Evolutionary conservation across 345 rosid genomes (phyloP), one percentile per base, ranked within the genome.

Genomic region (Cardamine chenopodiifolia): DNA sequence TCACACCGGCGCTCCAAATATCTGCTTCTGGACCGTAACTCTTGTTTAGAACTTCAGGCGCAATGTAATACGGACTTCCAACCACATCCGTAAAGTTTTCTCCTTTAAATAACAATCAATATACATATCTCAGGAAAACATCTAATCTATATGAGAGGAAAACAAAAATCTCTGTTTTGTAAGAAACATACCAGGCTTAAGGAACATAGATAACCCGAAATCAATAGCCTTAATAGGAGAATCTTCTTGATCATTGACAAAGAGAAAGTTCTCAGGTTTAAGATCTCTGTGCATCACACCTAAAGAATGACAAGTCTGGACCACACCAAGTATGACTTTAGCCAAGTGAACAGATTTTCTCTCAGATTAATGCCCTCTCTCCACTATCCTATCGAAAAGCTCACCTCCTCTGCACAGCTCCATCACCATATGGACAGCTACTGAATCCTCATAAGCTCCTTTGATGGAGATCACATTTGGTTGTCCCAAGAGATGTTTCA

Each of bases 1-100:
- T 86, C 66, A 93, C 98, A 31, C 97, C 98, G 1, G 92, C 96
- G 68, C 98, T 93, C 98, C 97, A 93, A 49, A 93, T 87, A 79
- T 93, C 97, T 28, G 96, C 86, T 78, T 89, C 96, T 6, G 83
- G 91, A 81, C 97, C 93, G 28, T 94, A 89, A 10, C 28, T 55
- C 82, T 87, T 91, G 52, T 75, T 39, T 72, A 94, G 64, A 79
- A 94, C 83, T 78, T 91, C 97, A 42, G 97, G 98, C 1, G 98
- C 97, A 68, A 93, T 91, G 68, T 93, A 91, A 68, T 88, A 94
- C 1, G 98, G 93, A 75, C 98, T 94, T 68, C 98, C 98, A 75
- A 94, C 91, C 44, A 94, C 89, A 82, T 94, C 97, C 49, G 60
- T 62, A 62, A 94, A 87, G 32, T 63, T 72, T 66, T 89, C 91